Evolutionary conservation across 768 basidiomycete species (phyloP).

Genomic region (Candolleomyces eurysporus): DNA sequence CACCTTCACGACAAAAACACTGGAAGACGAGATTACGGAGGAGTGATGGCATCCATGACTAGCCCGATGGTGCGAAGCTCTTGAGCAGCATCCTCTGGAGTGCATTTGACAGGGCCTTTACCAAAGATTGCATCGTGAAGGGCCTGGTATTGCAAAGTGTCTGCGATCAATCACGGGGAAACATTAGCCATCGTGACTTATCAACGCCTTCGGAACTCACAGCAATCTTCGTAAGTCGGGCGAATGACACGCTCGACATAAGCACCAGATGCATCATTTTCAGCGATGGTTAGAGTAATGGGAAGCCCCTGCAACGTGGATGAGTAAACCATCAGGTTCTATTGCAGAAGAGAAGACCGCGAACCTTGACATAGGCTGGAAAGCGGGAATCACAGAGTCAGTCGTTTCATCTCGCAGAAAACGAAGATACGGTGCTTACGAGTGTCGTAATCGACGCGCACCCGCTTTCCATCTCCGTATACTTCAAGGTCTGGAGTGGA

Average conservation of each 20-base stretch:
- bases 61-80: background rate
- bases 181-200: background rate
- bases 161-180: background rate
- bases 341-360: background rate
- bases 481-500: constrained; percentile 1
- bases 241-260: background rate
- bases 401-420: background rate
- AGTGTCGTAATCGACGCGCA: constrained; percentile 1
- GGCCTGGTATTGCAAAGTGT: constrained; percentile 1
- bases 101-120: background rate
- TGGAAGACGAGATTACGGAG: background rate
- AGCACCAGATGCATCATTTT: background rate
- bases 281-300: constrained; percentile 1
- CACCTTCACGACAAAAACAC: background rate
- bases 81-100: background rate
- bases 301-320: background rate
- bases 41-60: background rate
- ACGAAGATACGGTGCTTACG: background rate
- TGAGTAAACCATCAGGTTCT: background rate
- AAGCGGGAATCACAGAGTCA: background rate
- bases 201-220: background rate
- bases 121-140: background rate
- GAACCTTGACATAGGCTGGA: background rate
- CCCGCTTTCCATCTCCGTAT: constrained; percentile 3
- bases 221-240: constrained; percentile 5